Evolutionary conservation across 441 rosid genomes (phyloP).

Genomic region (Cnidoscolus chayamansa): DNA sequence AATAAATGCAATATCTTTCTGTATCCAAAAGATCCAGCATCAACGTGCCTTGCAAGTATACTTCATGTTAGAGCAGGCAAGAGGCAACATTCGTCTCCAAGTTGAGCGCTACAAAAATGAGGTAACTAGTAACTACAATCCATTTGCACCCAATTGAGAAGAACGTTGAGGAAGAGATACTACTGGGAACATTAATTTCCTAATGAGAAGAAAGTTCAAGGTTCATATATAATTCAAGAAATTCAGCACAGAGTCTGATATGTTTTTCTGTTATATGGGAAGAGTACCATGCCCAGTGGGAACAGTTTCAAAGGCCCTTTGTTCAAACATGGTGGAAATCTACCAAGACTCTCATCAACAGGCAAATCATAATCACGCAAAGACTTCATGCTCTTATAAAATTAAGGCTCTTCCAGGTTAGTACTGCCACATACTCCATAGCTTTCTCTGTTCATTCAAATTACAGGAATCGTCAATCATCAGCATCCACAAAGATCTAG

Average conservation of each 20-base stretch:
- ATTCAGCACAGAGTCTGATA: background rate
- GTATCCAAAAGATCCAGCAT: slow-evolving; percentile 24
- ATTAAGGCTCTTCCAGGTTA: slow-evolving; percentile 34
- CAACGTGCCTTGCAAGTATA: slow-evolving; percentile 22
- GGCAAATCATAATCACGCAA: slow-evolving; percentile 34
- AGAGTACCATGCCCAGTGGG: slow-evolving; percentile 26
- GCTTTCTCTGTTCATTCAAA: background rate
- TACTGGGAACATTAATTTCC: background rate
- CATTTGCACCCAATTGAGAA: too few relatives aligned
- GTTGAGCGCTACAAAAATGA: slow-evolving; percentile 19
- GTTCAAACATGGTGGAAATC: slow-evolving; percentile 35
- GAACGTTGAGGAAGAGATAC: background rate
- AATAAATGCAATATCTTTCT: slow-evolving; percentile 29
- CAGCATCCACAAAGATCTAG: background rate
- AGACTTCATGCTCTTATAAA: slow-evolving; percentile 29
- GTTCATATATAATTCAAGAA: background rate
- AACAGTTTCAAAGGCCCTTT: slow-evolving; percentile 32
- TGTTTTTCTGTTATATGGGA: slow-evolving; percentile 14
- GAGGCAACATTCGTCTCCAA: slow-evolving; percentile 20
- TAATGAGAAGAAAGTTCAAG: background rate
- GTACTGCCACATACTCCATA: slow-evolving; percentile 1
- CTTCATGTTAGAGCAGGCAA: slow-evolving; percentile 27
- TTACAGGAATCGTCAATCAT: background rate
- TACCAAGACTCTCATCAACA: slow-evolving; percentile 27
- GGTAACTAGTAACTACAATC: slow-evolving; percentile 14